A percentile compares a stretch with the other conserved stretches of the same genome.
These are phyloP conservation scores for Dryas drummondii DNA, from an alignment of 306 rosid species.

Conservation along the genomic window DNA sequence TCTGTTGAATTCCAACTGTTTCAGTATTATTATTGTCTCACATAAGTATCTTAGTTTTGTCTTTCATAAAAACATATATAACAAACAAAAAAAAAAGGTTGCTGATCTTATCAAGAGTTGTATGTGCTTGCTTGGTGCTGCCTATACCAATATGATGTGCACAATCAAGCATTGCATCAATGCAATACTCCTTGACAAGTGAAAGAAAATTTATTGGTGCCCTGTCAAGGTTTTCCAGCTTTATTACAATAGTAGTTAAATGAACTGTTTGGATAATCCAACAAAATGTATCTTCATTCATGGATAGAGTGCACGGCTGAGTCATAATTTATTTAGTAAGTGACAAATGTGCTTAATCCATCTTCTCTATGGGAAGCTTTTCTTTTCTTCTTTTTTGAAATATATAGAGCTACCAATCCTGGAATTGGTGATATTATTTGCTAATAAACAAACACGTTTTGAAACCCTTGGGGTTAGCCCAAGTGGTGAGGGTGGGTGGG, in stretches of 20 bases:
- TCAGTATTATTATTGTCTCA: background rate
- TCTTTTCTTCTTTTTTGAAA: background rate
- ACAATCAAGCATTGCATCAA: background rate
- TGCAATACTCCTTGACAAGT: background rate
- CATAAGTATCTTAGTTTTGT: background rate
- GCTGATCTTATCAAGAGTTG: background rate
- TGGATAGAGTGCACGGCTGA: background rate
- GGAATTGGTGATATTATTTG: background rate
- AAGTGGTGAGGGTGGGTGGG: background rate
- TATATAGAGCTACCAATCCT: too few species aligned
- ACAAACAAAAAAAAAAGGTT: background rate
- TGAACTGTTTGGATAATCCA: background rate
- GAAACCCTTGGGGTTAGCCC: too few species aligned
- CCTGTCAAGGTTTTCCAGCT: background rate
- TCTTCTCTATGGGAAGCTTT: background rate
- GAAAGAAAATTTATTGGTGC: background rate
- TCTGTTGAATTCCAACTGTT: background rate
- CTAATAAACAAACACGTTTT: background rate
- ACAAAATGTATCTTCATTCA: background rate
- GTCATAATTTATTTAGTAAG: background rate
- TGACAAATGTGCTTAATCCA: background rate
- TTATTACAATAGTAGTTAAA: background rate
- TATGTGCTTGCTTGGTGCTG: constrained; percentile 1
- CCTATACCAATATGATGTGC: background rate
- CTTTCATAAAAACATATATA: background rate